Conservation (phyloP, 495 filamentous ascomycete species). For the Daldinia childiae region DNA sequence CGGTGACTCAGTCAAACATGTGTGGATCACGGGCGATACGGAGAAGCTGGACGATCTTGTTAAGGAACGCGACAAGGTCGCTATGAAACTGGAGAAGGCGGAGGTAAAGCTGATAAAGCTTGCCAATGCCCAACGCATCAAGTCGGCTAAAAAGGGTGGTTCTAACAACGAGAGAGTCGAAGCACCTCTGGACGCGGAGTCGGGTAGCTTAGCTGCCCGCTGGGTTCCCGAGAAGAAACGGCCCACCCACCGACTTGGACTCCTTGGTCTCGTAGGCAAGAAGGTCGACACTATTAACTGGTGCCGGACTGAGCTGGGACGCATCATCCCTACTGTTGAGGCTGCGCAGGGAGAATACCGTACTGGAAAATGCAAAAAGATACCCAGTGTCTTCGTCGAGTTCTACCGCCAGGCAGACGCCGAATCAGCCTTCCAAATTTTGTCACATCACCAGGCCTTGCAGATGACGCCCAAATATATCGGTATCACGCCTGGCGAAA, state of each 20-base stretch:
- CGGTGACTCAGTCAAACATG: conserved; percentile 77
- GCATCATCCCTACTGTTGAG: conserved; percentile 81
- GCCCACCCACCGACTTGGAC: conserved; percentile 84
- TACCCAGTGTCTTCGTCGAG: conserved; percentile 87
- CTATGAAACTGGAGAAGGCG: conserved; percentile 86
- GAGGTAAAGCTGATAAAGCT: conserved; percentile 87
- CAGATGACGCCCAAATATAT: conserved; percentile 94
- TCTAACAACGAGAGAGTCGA: conserved; percentile 61
- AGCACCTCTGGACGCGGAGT: conserved; percentile 63
- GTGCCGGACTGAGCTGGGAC: conserved; percentile 82
- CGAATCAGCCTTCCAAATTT: conserved; percentile 83
- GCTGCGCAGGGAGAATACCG: conserved; percentile 77
- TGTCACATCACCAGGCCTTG: conserved; percentile 87
- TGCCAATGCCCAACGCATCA: conserved; percentile 80
- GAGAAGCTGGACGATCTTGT: conserved; percentile 85
- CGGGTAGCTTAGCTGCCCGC: conserved; percentile 80
- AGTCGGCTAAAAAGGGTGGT: conserved; percentile 80
- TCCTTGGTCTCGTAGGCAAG: conserved; percentile 78
- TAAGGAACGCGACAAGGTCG: conserved; percentile 81
- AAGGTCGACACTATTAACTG: conserved; percentile 97
- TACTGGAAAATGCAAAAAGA: conserved; percentile 71
- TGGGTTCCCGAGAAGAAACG: conserved; percentile 83
- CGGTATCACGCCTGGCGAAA: conserved; percentile 82
- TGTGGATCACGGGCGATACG: conserved; percentile 87
- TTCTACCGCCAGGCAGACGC: conserved; percentile 84